A percentile compares a stretch with the other conserved stretches of the same genome.
Conservation (phyloP, 2,329 filamentous ascomycete genomes). For the Aspergillus sp. region DNA sequence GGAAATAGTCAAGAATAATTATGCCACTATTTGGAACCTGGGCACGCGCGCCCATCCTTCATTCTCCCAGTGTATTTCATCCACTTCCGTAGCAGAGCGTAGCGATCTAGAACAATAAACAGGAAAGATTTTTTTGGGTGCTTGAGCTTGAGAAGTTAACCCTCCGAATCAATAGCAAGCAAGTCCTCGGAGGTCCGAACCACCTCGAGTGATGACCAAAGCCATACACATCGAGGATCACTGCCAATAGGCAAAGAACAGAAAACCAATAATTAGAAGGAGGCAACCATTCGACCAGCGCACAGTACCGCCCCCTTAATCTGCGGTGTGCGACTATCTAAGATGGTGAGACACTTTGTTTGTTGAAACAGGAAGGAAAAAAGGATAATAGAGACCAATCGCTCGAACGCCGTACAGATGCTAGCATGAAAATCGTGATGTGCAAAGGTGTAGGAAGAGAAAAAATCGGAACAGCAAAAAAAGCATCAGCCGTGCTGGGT, state of each 20-base stretch:
- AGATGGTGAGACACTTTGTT: slow-evolving; percentile 32
- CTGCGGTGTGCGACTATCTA: slow-evolving; percentile 46
- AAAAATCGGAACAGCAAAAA: not conserved
- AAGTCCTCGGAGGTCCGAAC: not conserved
- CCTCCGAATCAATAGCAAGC: not conserved
- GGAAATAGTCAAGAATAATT: slow-evolving; percentile 3
- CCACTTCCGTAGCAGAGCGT: slow-evolving; percentile 1
- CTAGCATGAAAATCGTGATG: slow-evolving; percentile 44
- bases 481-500: slow-evolving; percentile 15
- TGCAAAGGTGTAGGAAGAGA: slow-evolving; percentile 18
- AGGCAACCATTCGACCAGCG: slow-evolving; percentile 46
- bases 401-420: slow-evolving; percentile 50
- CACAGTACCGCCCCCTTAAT: slow-evolving; percentile 42
- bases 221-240: slow-evolving; percentile 4
- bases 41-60: not conserved
- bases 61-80: slow-evolving; percentile 11
- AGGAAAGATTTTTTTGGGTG: not conserved
- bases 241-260: slow-evolving; percentile 26
- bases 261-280: slow-evolving; percentile 35
- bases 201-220: not conserved
- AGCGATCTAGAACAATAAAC: slow-evolving; percentile 12
- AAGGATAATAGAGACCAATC: slow-evolving; percentile 30
- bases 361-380: slow-evolving; percentile 17
- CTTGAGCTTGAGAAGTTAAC: not conserved
- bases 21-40: slow-evolving; percentile 9